A percentile compares a stretch with the other conserved stretches of the same genome.
Evolutionary conservation across 148 eudicot species (phyloP).

Genomic region (Cornus kousa): DNA sequence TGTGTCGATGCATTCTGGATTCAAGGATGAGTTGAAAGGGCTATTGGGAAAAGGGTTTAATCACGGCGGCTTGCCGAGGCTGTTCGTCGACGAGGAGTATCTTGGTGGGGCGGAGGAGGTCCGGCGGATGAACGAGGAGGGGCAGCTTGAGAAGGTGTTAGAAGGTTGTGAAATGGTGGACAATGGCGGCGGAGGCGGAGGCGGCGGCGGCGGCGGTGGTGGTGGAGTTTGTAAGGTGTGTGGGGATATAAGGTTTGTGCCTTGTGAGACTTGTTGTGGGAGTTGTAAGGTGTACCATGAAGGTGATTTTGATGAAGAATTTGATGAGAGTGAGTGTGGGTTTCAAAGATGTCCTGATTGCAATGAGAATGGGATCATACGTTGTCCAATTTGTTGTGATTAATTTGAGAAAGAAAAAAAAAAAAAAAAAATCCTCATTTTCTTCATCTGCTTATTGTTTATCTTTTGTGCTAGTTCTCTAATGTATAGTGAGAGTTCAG

Average conservation of each 20-base stretch:
- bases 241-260: conserved; percentile 81
- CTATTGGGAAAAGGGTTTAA: conserved; percentile 40
- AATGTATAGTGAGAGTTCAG: conserved; percentile 38
- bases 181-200: conserved; percentile 5
- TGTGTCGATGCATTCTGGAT: conserved; percentile 87
- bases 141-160: conserved; percentile 62
- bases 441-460: not conserved
- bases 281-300: conserved; percentile 83
- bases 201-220: conserved; percentile 18
- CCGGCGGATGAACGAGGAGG: conserved; percentile 64
- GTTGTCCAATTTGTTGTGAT: conserved; percentile 81
- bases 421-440: not conserved
- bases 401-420: conserved; percentile 12
- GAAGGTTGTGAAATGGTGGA: conserved; percentile 52
- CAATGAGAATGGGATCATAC: conserved; percentile 81
- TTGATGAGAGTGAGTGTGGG: conserved; percentile 51
- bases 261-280: conserved; percentile 92
- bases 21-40: conserved; percentile 74
- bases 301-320: conserved; percentile 47
- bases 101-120: conserved; percentile 84
- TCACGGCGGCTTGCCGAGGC: conserved; percentile 58
- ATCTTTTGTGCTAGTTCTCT: conserved; percentile 13
- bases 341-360: conserved; percentile 92
- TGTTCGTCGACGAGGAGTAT: conserved; percentile 52
- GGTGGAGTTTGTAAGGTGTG: conserved; percentile 62